Base-by-base conservation (phyloP, 225 moss, liverwort and hornwort genomes). In the Physcomitrium patens region DNA sequence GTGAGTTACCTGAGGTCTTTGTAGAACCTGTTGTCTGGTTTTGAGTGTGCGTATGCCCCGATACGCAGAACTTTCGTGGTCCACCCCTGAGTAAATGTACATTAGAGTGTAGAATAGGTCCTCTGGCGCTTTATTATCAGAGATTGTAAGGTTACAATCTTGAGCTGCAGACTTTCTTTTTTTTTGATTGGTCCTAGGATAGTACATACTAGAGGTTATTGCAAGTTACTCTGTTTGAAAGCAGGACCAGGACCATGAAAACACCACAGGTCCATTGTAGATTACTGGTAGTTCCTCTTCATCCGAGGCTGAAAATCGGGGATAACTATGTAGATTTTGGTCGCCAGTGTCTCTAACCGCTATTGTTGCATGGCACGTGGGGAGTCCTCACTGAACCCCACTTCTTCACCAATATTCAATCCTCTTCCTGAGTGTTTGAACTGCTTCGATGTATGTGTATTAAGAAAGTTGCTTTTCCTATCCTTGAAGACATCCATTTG, bases 61-160 rank as follows among this genome's bases (percentile, higher is more conserved):
- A 28, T 60, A 51, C 57, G 43, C 28, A 57, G 65, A 74, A 58
- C 49, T 51, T 53, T 16, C 61, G 71, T 60, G 71, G 44, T 76
- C 80, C 50, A 41, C 47, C 22, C 19, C 72, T 37, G 68, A 49
- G 72, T 73, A 28, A 69, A 69, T 81, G 73, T 81, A 73, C 50
- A 81, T 64, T 77, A 77, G 43, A 77, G 28, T 68, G 49, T 73
- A 63, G 73, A 73, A 69, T 77, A 81, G 67, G 41, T 77, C 76
- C 48, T 68, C 5, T 49, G 49, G 15, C 14, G 62, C 44, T 70
- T 26, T 41, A 18, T 51, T 13, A 37, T 37, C 48, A 14, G 58
- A 43, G 45, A 52, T 15, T 71, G 46, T 24, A 18, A 71, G 47
- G 60, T 57, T 73, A 64, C 59, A 45, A 23, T 51, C 65, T 69